phyloP scores from a whole-genome alignment of 371 early-diverging fungal genomes.

The Funneliformis caledonium region DNA sequence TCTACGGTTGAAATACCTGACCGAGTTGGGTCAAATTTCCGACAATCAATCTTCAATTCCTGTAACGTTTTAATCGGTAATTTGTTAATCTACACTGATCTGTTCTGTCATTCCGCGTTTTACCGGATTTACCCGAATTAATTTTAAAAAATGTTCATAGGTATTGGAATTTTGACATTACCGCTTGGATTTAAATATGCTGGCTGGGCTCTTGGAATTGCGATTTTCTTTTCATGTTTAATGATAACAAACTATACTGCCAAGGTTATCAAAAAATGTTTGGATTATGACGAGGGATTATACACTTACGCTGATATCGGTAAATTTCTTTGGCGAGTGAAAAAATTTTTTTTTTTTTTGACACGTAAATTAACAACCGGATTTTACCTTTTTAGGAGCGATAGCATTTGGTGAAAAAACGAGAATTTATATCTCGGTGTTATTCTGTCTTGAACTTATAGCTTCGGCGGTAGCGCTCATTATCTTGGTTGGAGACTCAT shows the following conservation, averaged over 20 bases:
- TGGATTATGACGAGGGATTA: constrained; percentile 55
- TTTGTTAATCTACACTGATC: background rate
- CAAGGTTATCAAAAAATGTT: constrained; percentile 62
- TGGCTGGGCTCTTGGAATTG: constrained; percentile 68
- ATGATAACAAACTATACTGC: constrained; percentile 68
- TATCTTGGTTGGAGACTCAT: constrained; percentile 59
- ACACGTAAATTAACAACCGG: background rate
- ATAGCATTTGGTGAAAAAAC: constrained; percentile 68
- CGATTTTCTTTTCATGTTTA: constrained; percentile 60
- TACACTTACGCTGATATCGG: constrained; percentile 67
- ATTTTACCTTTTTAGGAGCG: constrained; percentile 49
- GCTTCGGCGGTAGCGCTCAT: constrained; percentile 63
- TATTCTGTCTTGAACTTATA: constrained; percentile 71
- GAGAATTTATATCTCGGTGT: constrained; percentile 51
- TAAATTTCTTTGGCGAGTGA: background rate
- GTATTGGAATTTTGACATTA: constrained; percentile 59
- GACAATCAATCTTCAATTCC: constrained; percentile 42
- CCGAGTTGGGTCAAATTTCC: constrained; percentile 27
- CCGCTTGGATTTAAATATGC: constrained; percentile 68
- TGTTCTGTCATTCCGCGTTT: background rate
- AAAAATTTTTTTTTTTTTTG: too few species aligned
- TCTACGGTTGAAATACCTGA: constrained; percentile 1
- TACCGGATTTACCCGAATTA: constrained; percentile 41
- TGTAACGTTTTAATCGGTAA: constrained; percentile 41
- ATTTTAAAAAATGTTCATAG: constrained; percentile 64